phyloP scores from a whole-genome alignment of 331 rosid genomes.

The Prunus yedoensis region DNA sequence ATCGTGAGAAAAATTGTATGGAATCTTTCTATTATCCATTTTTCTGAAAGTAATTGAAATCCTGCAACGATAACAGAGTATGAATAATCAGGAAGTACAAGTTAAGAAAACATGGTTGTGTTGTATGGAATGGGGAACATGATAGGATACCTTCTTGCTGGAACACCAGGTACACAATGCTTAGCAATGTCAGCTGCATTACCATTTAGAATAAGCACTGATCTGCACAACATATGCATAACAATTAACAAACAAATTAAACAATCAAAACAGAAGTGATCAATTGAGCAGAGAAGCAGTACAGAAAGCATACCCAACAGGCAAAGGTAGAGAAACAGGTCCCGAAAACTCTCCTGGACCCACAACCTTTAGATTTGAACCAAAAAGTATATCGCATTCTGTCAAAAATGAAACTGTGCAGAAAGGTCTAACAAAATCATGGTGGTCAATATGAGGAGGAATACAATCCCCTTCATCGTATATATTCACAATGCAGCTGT shows the following conservation, averaged over 20 bases:
- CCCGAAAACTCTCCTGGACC: constrained; percentile 53
- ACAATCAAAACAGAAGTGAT: background rate
- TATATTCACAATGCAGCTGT: constrained; percentile 71
- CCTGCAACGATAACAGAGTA: background rate
- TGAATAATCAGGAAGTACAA: background rate
- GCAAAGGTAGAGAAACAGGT: constrained; percentile 37
- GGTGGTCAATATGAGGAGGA: constrained; percentile 72
- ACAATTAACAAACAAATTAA: background rate
- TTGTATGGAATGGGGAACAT: background rate
- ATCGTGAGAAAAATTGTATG: background rate
- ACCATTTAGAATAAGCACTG: constrained; percentile 50
- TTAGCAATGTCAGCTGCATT: constrained; percentile 64
- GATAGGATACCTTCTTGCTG: constrained; percentile 41
- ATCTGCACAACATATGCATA: constrained; percentile 29
- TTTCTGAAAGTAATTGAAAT: background rate
- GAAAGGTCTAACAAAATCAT: constrained; percentile 58
- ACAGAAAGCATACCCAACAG: constrained; percentile 46
- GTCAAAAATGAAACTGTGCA: constrained; percentile 49
- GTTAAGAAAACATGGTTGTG: background rate
- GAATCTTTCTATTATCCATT: background rate
- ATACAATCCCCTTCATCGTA: constrained; percentile 72
- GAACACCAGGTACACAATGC: constrained; percentile 61
- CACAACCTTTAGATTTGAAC: constrained; percentile 29
- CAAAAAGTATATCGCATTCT: constrained; percentile 48
- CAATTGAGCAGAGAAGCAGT: background rate